These are phyloP conservation scores for Tilletia walkeri DNA, from an alignment of 1,284 basidiomycete species.

Conservation along the genomic window DNA sequence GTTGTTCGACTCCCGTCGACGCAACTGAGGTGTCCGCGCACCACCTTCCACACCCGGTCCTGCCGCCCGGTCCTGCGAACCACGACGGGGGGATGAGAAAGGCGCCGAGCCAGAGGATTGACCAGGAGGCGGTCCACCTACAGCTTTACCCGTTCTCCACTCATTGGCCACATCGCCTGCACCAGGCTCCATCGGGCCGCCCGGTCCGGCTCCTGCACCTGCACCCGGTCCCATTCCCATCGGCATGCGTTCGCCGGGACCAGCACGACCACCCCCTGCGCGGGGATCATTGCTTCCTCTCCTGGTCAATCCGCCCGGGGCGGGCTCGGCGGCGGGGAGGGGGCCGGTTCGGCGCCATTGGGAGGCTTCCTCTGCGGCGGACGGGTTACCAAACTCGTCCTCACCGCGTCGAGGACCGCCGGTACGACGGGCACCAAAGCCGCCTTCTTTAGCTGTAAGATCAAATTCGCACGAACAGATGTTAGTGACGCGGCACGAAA, in stretches of 20 bases:
- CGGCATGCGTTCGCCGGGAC: no score
- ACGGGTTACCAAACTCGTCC: constrained; percentile 51
- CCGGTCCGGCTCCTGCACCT: neutral
- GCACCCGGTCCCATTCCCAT: no score
- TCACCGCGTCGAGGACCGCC: constrained; percentile 35
- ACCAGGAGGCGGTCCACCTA: constrained; percentile 24
- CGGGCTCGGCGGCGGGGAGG: constrained; percentile 57
- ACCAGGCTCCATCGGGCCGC: constrained; percentile 39
- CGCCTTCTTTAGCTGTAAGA: constrained; percentile 68
- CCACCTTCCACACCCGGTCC: neutral
- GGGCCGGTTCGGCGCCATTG: constrained; percentile 87
- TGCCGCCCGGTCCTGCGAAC: neutral
- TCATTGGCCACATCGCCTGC: constrained; percentile 44
- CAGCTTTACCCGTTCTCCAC: constrained; percentile 54
- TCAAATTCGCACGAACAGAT: no score
- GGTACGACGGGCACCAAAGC: constrained; percentile 34
- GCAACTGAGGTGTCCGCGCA: constrained; percentile 21
- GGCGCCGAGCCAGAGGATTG: neutral
- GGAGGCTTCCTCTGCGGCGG: constrained; percentile 59
- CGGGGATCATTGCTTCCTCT: neutral
- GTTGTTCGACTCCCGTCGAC: constrained; percentile 21
- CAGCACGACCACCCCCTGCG: no score
- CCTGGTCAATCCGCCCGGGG: neutral
- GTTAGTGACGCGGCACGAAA: neutral
- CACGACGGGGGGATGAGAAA: constrained; percentile 2